A percentile compares a stretch with the other conserved stretches of the same genome.
phyloP scores from a whole-genome alignment of 495 filamentous ascomycete genomes.

The Podospora pseudocomata region DNA sequence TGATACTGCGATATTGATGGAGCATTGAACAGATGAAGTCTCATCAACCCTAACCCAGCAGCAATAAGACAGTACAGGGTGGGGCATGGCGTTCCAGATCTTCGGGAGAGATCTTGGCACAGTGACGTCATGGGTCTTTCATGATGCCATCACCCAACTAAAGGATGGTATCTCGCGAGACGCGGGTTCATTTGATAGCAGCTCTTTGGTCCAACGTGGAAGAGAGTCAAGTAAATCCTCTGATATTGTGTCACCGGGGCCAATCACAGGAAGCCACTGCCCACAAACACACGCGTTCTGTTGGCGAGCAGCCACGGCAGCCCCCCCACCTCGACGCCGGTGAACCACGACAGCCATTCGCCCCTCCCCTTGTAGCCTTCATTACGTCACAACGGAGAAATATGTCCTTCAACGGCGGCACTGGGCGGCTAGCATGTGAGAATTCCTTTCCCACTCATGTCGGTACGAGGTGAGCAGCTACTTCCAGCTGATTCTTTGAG shows the following conservation, averaged over 20 bases:
- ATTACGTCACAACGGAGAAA: neutral
- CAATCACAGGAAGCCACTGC: neutral
- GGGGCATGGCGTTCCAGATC: neutral
- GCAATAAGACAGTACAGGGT: neutral
- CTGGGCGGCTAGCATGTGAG: neutral
- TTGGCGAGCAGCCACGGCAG: neutral
- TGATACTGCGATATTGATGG: neutral
- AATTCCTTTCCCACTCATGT: neutral
- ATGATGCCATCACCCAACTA: neutral
- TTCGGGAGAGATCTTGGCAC: neutral
- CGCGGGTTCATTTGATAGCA: neutral
- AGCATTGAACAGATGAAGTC: neutral
- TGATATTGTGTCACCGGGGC: neutral
- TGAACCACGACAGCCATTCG: neutral
- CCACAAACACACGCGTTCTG: neutral
- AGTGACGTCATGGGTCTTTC: slow-evolving; percentile 1
- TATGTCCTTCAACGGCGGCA: neutral
- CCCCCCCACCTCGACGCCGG: neutral
- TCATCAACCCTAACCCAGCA: neutral
- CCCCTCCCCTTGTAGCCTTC: neutral
- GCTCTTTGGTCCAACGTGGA: neutral
- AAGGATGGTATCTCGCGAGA: neutral
- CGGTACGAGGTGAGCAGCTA: neutral
- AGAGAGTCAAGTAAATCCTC: neutral
- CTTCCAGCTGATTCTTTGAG: neutral